Percentiles rank a stretch among this genome's conserved stretches.
phyloP scores from a whole-genome alignment of 108 stramenopile species.

The Cylindrotheca fusiformis region DNA sequence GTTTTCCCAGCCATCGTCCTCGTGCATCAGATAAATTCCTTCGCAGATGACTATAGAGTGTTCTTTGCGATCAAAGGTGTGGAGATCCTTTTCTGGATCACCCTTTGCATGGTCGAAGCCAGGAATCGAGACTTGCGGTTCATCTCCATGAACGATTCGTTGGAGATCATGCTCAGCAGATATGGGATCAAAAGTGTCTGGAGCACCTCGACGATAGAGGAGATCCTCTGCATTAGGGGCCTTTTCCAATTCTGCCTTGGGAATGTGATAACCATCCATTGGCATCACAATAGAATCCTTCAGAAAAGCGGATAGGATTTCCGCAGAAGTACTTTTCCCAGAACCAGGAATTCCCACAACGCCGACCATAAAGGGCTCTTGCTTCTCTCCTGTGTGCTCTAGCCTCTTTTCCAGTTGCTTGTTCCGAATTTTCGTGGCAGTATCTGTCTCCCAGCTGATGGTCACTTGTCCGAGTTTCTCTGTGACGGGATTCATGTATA shows the following conservation, averaged over 20 bases:
- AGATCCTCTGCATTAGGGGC: constrained; percentile 35
- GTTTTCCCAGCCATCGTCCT: constrained; percentile 41
- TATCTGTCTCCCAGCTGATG: constrained; percentile 9
- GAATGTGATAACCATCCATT: constrained; percentile 50
- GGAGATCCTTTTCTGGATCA: constrained; percentile 34
- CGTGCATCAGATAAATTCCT: constrained; percentile 47
- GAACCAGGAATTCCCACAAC: constrained; percentile 35
- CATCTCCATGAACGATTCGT: constrained; percentile 16
- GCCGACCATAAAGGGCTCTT: constrained; percentile 32
- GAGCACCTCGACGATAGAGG: constrained; percentile 55
- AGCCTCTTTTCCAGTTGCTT: background rate
- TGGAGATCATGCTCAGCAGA: constrained; percentile 7
- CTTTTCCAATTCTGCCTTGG: constrained; percentile 19
- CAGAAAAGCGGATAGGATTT: constrained; percentile 18
- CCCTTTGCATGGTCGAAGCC: constrained; percentile 48
- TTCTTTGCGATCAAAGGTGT: constrained; percentile 25
- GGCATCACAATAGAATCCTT: constrained; percentile 23
- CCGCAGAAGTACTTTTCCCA: constrained; percentile 24
- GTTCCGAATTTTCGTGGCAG: background rate
- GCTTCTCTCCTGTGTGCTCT: background rate
- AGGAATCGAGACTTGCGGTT: constrained; percentile 17
- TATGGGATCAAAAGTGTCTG: constrained; percentile 38
- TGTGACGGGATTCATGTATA: constrained; percentile 4
- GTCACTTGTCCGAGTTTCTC: background rate
- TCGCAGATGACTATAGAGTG: constrained; percentile 40